Percentiles rank a stretch among this genome's conserved stretches.
Conservation (phyloP, 805 yeast species). For the Kluyveromyces starmeri region DNA sequence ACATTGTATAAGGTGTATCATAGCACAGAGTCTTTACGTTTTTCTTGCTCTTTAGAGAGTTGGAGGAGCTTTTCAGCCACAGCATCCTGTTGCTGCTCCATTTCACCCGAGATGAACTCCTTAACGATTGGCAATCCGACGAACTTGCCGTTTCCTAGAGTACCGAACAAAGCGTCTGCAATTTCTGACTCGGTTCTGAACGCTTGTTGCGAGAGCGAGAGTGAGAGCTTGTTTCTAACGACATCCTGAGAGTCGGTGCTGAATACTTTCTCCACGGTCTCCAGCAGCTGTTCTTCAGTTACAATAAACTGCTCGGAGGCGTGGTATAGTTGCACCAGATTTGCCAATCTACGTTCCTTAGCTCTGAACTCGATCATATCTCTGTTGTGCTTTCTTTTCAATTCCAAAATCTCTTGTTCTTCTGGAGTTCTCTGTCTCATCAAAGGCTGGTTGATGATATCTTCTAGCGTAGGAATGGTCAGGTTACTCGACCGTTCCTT, state of each 20-base stretch:
- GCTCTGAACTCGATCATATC: constrained; percentile 42
- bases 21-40: constrained; percentile 4
- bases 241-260: constrained; percentile 18
- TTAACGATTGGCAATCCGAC: constrained; percentile 30
- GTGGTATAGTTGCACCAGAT: constrained; percentile 64
- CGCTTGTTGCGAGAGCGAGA: constrained; percentile 15
- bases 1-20: background rate
- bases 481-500: constrained; percentile 32
- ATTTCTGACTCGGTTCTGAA: constrained; percentile 18
- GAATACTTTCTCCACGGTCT: constrained; percentile 20
- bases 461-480: constrained; percentile 75
- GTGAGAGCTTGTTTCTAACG: constrained; percentile 13
- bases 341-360: constrained; percentile 44
- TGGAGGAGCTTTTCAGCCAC: constrained; percentile 11
- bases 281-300: constrained; percentile 53
- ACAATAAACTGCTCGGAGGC: constrained; percentile 60
- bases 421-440: constrained; percentile 66
- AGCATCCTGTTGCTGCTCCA: constrained; percentile 22
- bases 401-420: constrained; percentile 46
- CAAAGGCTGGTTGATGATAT: constrained; percentile 55
- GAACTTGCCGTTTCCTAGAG: constrained; percentile 23
- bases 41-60: background rate
- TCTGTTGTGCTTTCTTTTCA: constrained; percentile 64
- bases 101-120: constrained; percentile 30
- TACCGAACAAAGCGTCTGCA: constrained; percentile 32